Evolutionary conservation across 345 rosid species (phyloP), one percentile per base, ranked within the genome.

Genomic region (Euphorbia peplus): DNA sequence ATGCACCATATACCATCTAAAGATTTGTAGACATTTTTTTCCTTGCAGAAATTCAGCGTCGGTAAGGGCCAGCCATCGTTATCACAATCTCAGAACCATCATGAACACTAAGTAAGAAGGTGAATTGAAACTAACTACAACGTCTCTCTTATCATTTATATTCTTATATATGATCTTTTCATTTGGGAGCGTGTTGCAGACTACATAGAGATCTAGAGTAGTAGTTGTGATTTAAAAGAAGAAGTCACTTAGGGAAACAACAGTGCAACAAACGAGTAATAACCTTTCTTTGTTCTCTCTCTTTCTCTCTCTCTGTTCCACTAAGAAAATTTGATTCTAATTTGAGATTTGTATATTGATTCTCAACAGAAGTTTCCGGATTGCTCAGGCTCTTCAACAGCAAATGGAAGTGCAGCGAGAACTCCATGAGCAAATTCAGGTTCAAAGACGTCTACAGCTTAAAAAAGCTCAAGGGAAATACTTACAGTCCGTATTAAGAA

Each of bases 401-500:
- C 99, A 95, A 71, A 85, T 88, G 97, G 96, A 90, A 81, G 99
- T 88, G 68, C 96, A 95, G 73, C 84, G 84, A 76, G 86, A 91
- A 70, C 96, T 95, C 72, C 92, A 87, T 74, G 90, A 95, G 57
- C 99, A 95, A 81, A 90, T 91, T 69, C 96, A 95, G 88, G 98
- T 93, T 53, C 97, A 95, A 81, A 89, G 86, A 74, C 96, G 84
- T 81, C 83, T 95, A 61, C 99, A 89, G 78, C 89, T 91, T 77
- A 87, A 93, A 76, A 95, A 95, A 76, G 97, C 99, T 67, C 97
- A 95, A 81, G 97, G 96, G 46, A 95, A 91, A 81, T 95, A 95
- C 79, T 69, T 95, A 57, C 93, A 87, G 35, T 82, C 99, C 1
- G 96, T 95, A 30, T 71, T 91, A 66, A 83, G 76, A 65, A 91